Conservation (phyloP, 2,329 filamentous ascomycete genomes). For the Fusarium robinianum region DNA sequence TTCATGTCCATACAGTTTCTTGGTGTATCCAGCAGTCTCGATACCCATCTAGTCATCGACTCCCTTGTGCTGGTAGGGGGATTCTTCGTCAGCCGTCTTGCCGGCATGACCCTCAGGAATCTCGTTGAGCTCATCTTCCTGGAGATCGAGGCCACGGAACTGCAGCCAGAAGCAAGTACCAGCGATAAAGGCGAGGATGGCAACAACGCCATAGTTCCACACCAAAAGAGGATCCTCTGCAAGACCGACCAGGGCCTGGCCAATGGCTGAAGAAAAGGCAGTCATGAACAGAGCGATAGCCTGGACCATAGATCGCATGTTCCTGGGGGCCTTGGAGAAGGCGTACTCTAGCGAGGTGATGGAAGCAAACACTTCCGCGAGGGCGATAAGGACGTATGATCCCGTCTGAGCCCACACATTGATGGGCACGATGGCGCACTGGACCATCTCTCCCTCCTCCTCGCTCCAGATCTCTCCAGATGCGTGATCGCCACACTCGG, state of each 20-base stretch:
- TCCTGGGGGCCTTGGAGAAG: slow-evolving; percentile 74
- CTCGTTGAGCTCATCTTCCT: slow-evolving; percentile 71
- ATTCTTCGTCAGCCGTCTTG: slow-evolving; percentile 29
- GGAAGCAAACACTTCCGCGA: slow-evolving; percentile 55
- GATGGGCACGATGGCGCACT: slow-evolving; percentile 56
- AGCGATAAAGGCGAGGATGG: slow-evolving; percentile 65
- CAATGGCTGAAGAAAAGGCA: slow-evolving; percentile 69
- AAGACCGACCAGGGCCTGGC: slow-evolving; percentile 57
- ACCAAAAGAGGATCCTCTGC: slow-evolving; percentile 66
- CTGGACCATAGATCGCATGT: slow-evolving; percentile 76
- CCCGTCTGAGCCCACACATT: slow-evolving; percentile 66
- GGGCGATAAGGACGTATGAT: slow-evolving; percentile 53
- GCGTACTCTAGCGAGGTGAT: slow-evolving; percentile 72
- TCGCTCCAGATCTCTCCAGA: slow-evolving; percentile 34
- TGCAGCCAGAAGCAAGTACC: slow-evolving; percentile 70
- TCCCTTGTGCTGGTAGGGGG: slow-evolving; percentile 23
- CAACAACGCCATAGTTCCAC: slow-evolving; percentile 74
- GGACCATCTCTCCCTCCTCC: slow-evolving; percentile 42
- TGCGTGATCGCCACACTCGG: slow-evolving; percentile 57
- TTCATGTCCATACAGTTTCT: not conserved
- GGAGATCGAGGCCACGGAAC: slow-evolving; percentile 63
- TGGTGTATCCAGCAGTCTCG: not conserved
- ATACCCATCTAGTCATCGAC: slow-evolving; percentile 15
- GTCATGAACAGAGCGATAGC: slow-evolving; percentile 70
- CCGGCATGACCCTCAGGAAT: slow-evolving; percentile 45